Conservation (phyloP, 345 rosid genomes). For the Toxicodendron radicans region DNA sequence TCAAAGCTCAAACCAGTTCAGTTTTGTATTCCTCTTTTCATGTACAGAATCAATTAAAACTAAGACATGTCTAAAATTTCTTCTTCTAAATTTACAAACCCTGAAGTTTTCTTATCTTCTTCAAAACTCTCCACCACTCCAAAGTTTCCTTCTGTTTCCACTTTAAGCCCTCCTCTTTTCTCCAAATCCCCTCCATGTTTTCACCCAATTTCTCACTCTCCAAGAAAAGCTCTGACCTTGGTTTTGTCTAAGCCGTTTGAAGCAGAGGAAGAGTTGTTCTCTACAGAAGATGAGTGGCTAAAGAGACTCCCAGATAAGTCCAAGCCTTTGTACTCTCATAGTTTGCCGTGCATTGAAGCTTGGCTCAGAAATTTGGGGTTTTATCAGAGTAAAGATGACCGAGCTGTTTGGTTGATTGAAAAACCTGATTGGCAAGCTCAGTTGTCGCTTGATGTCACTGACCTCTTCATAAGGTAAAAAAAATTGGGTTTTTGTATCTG, state of each 20-base stretch:
- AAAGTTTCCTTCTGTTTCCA: constrained; percentile 24
- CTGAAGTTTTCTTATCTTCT: constrained; percentile 4
- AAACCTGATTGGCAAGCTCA: constrained; percentile 92
- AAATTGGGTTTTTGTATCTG: neutral
- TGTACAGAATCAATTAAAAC: neutral
- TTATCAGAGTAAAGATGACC: constrained; percentile 69
- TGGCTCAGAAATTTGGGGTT: constrained; percentile 82
- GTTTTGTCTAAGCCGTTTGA: constrained; percentile 59
- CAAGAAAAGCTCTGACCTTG: constrained; percentile 22
- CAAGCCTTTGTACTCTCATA: constrained; percentile 85
- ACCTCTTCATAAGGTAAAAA: constrained; percentile 72
- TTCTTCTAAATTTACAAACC: constrained; percentile 27
- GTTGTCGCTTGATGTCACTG: constrained; percentile 81
- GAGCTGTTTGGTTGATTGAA: constrained; percentile 74
- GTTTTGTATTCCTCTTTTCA: neutral
- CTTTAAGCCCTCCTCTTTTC: constrained; percentile 20
- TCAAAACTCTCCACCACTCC: constrained; percentile 14
- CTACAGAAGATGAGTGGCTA: constrained; percentile 78
- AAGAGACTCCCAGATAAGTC: constrained; percentile 73
- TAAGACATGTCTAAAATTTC: constrained; percentile 42
- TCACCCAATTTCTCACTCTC: constrained; percentile 8
- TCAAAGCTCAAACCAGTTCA: neutral
- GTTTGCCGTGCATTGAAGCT: constrained; percentile 89
- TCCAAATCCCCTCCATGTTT: constrained; percentile 18
- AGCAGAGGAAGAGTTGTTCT: constrained; percentile 51